phyloP scores from a whole-genome alignment of 1,284 basidiomycete genomes.

The Naganishia cerealis region DNA sequence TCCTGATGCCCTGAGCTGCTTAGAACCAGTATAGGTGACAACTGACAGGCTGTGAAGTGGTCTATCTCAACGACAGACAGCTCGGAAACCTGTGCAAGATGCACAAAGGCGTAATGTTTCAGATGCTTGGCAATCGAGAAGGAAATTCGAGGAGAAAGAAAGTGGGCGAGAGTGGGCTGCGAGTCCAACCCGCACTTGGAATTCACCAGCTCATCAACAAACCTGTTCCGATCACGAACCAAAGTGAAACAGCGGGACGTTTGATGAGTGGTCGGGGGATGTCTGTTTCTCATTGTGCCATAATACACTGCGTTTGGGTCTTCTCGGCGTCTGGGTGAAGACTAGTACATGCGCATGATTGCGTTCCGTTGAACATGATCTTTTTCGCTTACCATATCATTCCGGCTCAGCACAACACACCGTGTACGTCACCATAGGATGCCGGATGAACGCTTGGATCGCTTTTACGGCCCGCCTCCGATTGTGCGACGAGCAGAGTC shows the following conservation, averaged over 20 bases:
- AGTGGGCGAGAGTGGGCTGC: background rate
- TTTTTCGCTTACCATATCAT: background rate
- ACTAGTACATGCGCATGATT: background rate
- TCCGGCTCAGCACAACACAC: too few relatives aligned
- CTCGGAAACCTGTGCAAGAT: too few relatives aligned
- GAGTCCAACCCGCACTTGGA: too few relatives aligned
- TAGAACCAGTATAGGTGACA: background rate
- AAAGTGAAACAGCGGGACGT: conserved; percentile 5
- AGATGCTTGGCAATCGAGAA: background rate
- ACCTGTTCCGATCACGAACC: background rate
- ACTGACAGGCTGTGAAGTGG: background rate
- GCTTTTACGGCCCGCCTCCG: background rate
- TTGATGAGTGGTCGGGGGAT: background rate
- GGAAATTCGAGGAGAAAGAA: background rate
- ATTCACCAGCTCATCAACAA: too few relatives aligned
- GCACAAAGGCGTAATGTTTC: conserved; percentile 4
- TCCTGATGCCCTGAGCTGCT: background rate
- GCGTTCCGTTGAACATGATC: background rate
- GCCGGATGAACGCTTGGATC: conserved; percentile 2
- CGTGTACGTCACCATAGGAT: background rate
- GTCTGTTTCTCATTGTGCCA: background rate
- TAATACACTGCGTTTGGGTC: background rate
- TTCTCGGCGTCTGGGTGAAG: background rate
- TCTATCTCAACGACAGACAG: too few relatives aligned
- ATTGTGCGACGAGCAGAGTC: background rate